Conservation (phyloP, 2,329 filamentous ascomycete genomes). For the Trichophyton verrucosum region DNA sequence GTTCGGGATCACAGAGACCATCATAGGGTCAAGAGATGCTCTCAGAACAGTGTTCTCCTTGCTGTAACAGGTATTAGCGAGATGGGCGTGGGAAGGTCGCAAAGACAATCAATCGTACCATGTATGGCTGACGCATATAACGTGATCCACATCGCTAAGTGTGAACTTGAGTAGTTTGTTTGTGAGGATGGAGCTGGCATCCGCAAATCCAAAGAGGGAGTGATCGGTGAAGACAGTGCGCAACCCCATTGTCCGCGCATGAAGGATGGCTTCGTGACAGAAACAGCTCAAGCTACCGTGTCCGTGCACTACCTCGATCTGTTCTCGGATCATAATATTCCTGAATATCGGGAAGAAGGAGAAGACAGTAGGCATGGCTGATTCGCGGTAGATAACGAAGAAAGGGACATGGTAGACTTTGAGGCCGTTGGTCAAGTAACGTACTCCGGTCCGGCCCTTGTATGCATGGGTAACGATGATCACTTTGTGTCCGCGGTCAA, state of each 20-base stretch:
- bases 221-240: slow-evolving; percentile 96
- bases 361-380: slow-evolving; percentile 92
- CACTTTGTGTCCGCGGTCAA: slow-evolving; percentile 95
- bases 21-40: slow-evolving; percentile 85
- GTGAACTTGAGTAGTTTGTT: slow-evolving; percentile 97
- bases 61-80: slow-evolving; percentile 36
- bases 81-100: not conserved
- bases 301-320: slow-evolving; percentile 96
- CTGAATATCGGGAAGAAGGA: slow-evolving; percentile 97
- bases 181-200: slow-evolving; percentile 86
- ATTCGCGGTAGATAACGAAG: slow-evolving; percentile 83
- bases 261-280: slow-evolving; percentile 87
- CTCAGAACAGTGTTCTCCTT: slow-evolving; percentile 96
- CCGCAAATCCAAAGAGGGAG: slow-evolving; percentile 92
- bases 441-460: slow-evolving; percentile 75
- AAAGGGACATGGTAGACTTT: slow-evolving; percentile 98
- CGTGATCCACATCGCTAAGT: slow-evolving; percentile 92
- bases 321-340: slow-evolving; percentile 87
- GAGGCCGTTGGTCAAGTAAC: slow-evolving; percentile 92
- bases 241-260: slow-evolving; percentile 90
- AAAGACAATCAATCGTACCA: slow-evolving; percentile 46
- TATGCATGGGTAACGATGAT: slow-evolving; percentile 96
- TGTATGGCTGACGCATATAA: slow-evolving; percentile 96
- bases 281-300: slow-evolving; percentile 87
- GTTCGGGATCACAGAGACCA: slow-evolving; percentile 97